phyloP scores from a whole-genome alignment of 148 eudicot species.

The Agrostemma githago region DNA sequence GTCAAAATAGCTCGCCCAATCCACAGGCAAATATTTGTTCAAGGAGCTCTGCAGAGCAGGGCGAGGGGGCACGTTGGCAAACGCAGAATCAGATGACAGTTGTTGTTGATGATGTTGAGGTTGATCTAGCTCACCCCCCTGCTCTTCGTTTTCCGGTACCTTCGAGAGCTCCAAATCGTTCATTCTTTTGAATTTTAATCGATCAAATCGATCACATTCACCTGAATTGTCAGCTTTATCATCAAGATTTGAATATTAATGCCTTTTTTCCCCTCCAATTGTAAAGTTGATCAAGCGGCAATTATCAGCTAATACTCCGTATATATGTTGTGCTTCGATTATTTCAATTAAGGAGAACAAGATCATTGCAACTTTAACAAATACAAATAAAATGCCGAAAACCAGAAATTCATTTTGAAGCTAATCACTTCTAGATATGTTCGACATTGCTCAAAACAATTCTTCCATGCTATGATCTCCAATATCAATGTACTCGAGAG shows the following conservation, averaged over 20 bases:
- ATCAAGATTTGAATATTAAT: too few relatives aligned
- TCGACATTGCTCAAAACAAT: background rate
- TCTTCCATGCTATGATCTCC: background rate
- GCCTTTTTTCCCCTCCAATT: too few relatives aligned
- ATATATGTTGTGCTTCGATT: too few relatives aligned
- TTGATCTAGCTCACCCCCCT: background rate
- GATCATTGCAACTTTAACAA: too few relatives aligned
- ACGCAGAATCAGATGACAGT: slow-evolving; percentile 19
- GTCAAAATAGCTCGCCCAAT: slow-evolving; percentile 74
- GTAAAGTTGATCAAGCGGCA: too few relatives aligned
- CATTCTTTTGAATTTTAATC: background rate
- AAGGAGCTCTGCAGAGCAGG: slow-evolving; percentile 34
- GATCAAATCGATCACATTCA: too few relatives aligned
- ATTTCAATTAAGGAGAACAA: too few relatives aligned
- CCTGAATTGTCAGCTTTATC: too few relatives aligned
- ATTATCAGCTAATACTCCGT: too few relatives aligned
- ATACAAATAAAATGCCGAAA: background rate
- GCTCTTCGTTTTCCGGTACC: background rate
- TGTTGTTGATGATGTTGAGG: background rate
- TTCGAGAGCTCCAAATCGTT: background rate
- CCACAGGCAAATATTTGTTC: slow-evolving; percentile 62
- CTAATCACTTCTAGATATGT: background rate
- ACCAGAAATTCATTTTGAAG: background rate
- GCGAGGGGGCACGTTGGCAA: slow-evolving; percentile 21
- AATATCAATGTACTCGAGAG: background rate